These are phyloP conservation scores for Fraxinus quadrangulata DNA, from an alignment of 257 asterid genomes.

Conservation along the genomic window DNA sequence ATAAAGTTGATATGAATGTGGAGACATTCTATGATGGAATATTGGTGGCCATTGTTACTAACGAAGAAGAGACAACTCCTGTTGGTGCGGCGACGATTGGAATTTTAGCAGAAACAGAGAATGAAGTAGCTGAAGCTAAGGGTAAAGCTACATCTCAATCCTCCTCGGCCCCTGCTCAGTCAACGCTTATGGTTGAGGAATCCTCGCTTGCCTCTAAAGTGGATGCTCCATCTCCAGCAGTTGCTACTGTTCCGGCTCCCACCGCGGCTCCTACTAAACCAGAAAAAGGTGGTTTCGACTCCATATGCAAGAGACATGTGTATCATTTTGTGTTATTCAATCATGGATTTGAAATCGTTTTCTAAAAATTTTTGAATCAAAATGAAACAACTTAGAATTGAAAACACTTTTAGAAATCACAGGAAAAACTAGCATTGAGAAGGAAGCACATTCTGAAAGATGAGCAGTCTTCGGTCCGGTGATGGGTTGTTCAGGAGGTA, in stretches of 20 bases:
- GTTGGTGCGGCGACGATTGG: slow-evolving; percentile 67
- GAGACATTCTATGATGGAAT: slow-evolving; percentile 77
- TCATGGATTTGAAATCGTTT: too few relatives aligned
- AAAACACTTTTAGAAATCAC: too few relatives aligned
- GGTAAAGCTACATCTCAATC: slow-evolving; percentile 54
- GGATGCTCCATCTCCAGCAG: slow-evolving; percentile 4
- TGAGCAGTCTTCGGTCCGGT: too few relatives aligned
- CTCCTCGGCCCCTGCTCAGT: slow-evolving; percentile 18
- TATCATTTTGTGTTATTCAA: too few relatives aligned
- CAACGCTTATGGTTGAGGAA: slow-evolving; percentile 26
- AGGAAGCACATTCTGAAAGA: too few relatives aligned
- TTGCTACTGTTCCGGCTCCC: slow-evolving; percentile 24
- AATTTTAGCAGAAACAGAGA: slow-evolving; percentile 65
- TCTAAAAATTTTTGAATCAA: too few relatives aligned
- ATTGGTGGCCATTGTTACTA: slow-evolving; percentile 70
- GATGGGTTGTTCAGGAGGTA: too few relatives aligned
- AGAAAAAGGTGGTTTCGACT: slow-evolving; percentile 56
- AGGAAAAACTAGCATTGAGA: too few relatives aligned
- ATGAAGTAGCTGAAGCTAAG: slow-evolving; percentile 59
- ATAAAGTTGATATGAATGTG: slow-evolving; percentile 84
- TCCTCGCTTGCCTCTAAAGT: slow-evolving; percentile 27
- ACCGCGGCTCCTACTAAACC: slow-evolving; percentile 32
- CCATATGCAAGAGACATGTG: slow-evolving; percentile 50
- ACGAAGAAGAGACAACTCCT: slow-evolving; percentile 65
- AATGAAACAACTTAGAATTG: too few relatives aligned